phyloP scores from a whole-genome alignment of 2,329 filamentous ascomycete species.

The Ophiostoma montium region DNA sequence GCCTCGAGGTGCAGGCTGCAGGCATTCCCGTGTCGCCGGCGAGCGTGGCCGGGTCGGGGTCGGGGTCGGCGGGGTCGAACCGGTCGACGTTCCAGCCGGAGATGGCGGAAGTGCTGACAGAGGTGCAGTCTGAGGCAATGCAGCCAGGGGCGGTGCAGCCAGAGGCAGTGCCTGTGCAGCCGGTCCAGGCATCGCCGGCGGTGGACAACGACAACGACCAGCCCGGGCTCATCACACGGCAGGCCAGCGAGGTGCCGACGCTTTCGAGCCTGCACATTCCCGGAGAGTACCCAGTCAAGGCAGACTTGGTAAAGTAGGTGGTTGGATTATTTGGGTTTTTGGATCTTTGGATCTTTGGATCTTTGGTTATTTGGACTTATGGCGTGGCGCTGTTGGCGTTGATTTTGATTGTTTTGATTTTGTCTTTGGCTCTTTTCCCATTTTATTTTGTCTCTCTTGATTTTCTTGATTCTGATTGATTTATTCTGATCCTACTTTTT shows the following conservation, averaged over 20 bases:
- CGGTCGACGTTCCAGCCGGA: neutral
- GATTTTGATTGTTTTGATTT: neutral
- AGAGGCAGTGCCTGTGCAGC: neutral
- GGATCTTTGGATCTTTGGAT: no score
- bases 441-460: neutral
- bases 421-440: neutral
- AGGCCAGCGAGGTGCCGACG: conserved; percentile 32
- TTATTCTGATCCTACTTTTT: neutral
- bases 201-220: neutral
- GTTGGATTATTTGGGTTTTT: neutral
- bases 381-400: no score
- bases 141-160: no score
- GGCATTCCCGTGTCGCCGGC: conserved; percentile 53
- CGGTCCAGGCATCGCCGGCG: neutral
- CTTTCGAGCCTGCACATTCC: conserved; percentile 57
- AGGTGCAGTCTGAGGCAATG: no score
- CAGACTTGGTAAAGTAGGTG: no score
- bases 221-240: conserved; percentile 17
- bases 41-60: conserved; percentile 57
- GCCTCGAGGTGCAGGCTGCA: conserved; percentile 64
- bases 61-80: neutral
- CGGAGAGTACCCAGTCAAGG: conserved; percentile 34
- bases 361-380: neutral
- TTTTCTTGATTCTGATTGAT: no score
- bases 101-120: neutral